phyloP scores from a whole-genome alignment of 768 basidiomycete species.

The Trametes elegans region DNA sequence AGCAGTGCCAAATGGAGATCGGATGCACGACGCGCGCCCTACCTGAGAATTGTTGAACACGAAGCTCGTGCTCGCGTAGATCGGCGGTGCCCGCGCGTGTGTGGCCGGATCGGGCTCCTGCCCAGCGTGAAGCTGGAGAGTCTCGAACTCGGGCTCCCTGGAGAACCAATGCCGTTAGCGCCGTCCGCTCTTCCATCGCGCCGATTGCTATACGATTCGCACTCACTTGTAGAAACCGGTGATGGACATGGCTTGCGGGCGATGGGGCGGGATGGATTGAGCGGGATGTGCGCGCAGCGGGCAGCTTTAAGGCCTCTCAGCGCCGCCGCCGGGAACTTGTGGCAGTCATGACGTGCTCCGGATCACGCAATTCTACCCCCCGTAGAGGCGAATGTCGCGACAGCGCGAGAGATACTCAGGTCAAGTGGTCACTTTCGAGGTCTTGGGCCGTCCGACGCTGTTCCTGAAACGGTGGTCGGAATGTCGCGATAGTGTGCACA shows the following conservation, averaged over 20 bases:
- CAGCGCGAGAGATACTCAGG: constrained; percentile 7
- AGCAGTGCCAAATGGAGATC: neutral
- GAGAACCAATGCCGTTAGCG: neutral
- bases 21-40: neutral
- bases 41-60: constrained; percentile 73
- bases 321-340: neutral
- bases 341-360: constrained; percentile 11
- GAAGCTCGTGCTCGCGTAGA: constrained; percentile 72
- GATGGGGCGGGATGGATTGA: neutral
- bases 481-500: constrained; percentile 5
- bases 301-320: neutral
- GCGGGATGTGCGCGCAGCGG: neutral
- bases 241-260: constrained; percentile 13
- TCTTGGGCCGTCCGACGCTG: neutral
- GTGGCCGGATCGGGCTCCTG: constrained; percentile 62
- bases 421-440: neutral
- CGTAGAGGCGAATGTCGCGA: neutral
- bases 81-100: constrained; percentile 74
- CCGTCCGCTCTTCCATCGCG: too few relatives aligned
- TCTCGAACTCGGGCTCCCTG: constrained; percentile 69
- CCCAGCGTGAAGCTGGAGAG: constrained; percentile 78
- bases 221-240: constrained; percentile 12
- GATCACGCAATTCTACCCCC: constrained; percentile 11
- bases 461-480: neutral
- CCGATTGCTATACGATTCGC: neutral